Evolutionary conservation across 176 grass and related monocot species (phyloP).

Genomic region (Raddia guianensis): DNA sequence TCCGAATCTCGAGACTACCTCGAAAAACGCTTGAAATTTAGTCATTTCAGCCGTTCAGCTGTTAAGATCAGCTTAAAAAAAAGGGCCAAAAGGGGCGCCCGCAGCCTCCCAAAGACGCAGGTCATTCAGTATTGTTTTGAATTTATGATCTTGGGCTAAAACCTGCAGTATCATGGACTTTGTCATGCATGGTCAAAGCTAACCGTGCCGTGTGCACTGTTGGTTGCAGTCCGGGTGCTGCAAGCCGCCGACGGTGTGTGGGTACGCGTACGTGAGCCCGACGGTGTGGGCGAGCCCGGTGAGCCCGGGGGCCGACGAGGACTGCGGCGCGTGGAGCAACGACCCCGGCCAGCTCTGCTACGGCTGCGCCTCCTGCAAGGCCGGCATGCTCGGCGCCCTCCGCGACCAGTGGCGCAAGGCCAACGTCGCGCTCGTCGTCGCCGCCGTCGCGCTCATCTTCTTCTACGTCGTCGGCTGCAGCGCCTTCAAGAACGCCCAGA

Average conservation of each 20-base stretch:
- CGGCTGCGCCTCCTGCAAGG: slow-evolving; percentile 73
- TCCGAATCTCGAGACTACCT: too few relatives aligned
- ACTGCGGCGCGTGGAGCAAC: slow-evolving; percentile 83
- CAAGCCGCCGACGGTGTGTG: slow-evolving; percentile 88
- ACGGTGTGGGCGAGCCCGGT: slow-evolving; percentile 75
- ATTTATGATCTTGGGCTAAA: too few relatives aligned
- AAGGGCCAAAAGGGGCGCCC: too few relatives aligned
- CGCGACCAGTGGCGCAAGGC: slow-evolving; percentile 82
- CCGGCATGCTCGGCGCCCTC: slow-evolving; percentile 70
- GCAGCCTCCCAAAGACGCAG: too few relatives aligned
- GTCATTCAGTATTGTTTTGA: too few relatives aligned
- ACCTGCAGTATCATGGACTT: background rate
- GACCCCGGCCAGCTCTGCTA: slow-evolving; percentile 82
- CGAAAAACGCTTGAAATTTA: too few relatives aligned
- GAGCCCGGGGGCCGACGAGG: slow-evolving; percentile 55
- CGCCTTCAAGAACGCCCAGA: slow-evolving; percentile 92
- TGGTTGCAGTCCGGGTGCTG: slow-evolving; percentile 77
- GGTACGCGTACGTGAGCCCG: slow-evolving; percentile 70
- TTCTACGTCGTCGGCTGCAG: slow-evolving; percentile 90
- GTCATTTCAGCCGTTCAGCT: too few relatives aligned
- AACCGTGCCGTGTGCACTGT: background rate
- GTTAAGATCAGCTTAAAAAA: too few relatives aligned
- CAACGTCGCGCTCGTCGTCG: slow-evolving; percentile 61
- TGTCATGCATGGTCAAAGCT: background rate
- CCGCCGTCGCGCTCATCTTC: slow-evolving; percentile 71